Evolutionary conservation across 2,329 filamentous ascomycete genomes (phyloP).

Genomic region (Penicillium occitanis): DNA sequence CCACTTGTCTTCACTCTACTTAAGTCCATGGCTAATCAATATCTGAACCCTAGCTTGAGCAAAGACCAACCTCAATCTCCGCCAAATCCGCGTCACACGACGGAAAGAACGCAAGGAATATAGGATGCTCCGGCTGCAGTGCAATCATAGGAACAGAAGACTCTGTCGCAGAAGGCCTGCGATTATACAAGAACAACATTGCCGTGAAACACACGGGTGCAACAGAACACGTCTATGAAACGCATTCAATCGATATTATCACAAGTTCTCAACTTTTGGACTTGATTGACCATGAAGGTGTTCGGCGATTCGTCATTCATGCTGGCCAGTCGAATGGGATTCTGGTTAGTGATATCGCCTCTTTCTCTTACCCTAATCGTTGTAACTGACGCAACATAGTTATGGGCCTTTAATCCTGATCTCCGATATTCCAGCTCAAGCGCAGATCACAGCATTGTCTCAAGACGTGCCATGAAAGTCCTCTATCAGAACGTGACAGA

Average conservation of each 20-base stretch:
- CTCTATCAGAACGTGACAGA: conserved; percentile 49
- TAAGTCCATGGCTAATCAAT: conserved; percentile 5
- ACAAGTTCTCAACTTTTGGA: conserved; percentile 58
- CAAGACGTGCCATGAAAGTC: conserved; percentile 57
- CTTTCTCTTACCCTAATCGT: conserved; percentile 14
- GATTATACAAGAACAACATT: conserved; percentile 53
- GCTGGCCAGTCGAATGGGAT: conserved; percentile 35
- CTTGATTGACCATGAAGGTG: conserved; percentile 56
- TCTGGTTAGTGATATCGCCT: conserved; percentile 34
- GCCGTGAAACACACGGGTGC: conserved; percentile 26
- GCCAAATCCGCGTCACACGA: conserved; percentile 30
- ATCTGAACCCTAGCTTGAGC: conserved; percentile 1
- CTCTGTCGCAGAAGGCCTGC: conserved; percentile 44
- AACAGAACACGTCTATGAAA: conserved; percentile 30
- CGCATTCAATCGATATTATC: conserved; percentile 38
- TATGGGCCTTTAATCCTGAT: conserved; percentile 63
- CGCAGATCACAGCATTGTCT: conserved; percentile 32
- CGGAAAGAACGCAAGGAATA: conserved; percentile 23
- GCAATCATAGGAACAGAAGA: conserved; percentile 42
- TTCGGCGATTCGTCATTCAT: conserved; percentile 57
- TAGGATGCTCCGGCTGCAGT: conserved; percentile 36
- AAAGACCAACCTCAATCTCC: conserved; percentile 35
- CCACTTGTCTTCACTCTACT: neutral
- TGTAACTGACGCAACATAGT: conserved; percentile 27
- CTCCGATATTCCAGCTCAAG: conserved; percentile 55